A percentile compares a stretch with the other conserved stretches of the same genome.
These are phyloP conservation scores for Sporothrix pallida DNA, from an alignment of 2,329 filamentous ascomycete genomes.

Conservation along the genomic window DNA sequence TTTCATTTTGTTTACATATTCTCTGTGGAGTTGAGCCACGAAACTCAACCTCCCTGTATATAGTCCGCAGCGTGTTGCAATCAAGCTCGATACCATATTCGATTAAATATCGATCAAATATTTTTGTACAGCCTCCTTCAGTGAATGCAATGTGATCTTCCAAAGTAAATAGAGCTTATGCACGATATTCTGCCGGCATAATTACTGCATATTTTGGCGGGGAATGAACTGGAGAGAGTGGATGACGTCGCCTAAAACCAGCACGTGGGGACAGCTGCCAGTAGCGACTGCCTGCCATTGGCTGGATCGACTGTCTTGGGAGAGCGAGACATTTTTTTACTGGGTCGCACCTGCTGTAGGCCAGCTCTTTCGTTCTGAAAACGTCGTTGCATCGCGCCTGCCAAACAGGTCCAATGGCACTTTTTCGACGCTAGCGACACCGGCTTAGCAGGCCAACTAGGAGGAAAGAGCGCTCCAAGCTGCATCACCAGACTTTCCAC, in stretches of 20 bases:
- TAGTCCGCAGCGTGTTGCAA: constrained; percentile 18
- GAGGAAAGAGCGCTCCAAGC: constrained; percentile 6
- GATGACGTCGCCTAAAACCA: constrained; percentile 33
- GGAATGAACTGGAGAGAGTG: not conserved
- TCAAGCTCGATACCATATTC: not conserved
- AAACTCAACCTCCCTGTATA: not conserved
- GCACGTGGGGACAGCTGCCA: constrained; percentile 31
- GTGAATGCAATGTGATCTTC: too few relatives aligned
- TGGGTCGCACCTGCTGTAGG: constrained; percentile 14
- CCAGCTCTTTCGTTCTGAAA: constrained; percentile 12
- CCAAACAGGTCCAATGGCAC: not conserved
- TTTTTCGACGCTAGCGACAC: constrained; percentile 14
- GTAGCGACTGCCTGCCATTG: constrained; percentile 5
- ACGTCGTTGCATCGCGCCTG: constrained; percentile 24
- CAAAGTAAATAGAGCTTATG: not conserved
- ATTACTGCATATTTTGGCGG: not conserved
- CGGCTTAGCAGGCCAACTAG: not conserved
- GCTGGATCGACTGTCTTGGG: not conserved
- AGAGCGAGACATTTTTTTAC: constrained; percentile 19
- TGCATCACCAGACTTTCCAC: constrained; percentile 9
- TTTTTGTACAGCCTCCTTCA: not conserved
- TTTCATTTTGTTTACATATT: not conserved
- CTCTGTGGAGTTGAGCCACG: not conserved
- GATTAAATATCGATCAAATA: not conserved
- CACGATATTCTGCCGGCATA: constrained; percentile 11